Evolutionary conservation across 2,329 filamentous ascomycete species (phyloP).

Genomic region (Dactylellina drechsleri): DNA sequence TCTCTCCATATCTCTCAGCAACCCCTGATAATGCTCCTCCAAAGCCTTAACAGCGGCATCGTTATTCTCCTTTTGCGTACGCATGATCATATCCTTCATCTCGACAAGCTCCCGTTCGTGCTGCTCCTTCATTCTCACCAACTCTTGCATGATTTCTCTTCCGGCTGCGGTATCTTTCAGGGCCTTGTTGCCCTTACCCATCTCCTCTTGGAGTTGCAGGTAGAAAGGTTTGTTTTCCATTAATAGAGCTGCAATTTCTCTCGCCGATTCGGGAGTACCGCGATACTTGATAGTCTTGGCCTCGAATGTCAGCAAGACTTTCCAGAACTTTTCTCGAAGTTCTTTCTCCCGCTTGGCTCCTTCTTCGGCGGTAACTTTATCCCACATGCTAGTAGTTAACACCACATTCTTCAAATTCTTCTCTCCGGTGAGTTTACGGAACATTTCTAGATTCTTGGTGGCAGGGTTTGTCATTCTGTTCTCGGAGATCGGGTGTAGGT

Average conservation of each 20-base stretch:
- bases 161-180: conserved; percentile 71
- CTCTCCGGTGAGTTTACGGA: conserved; percentile 64
- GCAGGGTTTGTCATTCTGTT: conserved; percentile 62
- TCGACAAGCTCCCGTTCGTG: conserved; percentile 78
- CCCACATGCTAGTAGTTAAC: conserved; percentile 65
- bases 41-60: conserved; percentile 33
- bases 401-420: conserved; percentile 62
- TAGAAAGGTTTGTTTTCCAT: conserved; percentile 88
- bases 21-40: conserved; percentile 31
- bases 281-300: conserved; percentile 54
- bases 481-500: conserved; percentile 64
- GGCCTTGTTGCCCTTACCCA: conserved; percentile 81
- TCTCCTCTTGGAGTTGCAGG: conserved; percentile 85
- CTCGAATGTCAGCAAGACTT: conserved; percentile 51
- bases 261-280: conserved; percentile 54
- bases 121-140: conserved; percentile 76
- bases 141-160: conserved; percentile 80
- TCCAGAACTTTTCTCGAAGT: conserved; percentile 57
- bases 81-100: conserved; percentile 70
- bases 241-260: conserved; percentile 33
- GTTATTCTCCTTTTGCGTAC: conserved; percentile 50
- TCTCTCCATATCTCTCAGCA: conserved; percentile 36
- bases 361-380: conserved; percentile 58
- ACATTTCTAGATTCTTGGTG: conserved; percentile 63
- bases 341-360: conserved; percentile 50